Percentiles rank a stretch among this genome's conserved stretches.
Conservation (phyloP, 495 filamentous ascomycete species). For the Talaromyces thailandensis region DNA sequence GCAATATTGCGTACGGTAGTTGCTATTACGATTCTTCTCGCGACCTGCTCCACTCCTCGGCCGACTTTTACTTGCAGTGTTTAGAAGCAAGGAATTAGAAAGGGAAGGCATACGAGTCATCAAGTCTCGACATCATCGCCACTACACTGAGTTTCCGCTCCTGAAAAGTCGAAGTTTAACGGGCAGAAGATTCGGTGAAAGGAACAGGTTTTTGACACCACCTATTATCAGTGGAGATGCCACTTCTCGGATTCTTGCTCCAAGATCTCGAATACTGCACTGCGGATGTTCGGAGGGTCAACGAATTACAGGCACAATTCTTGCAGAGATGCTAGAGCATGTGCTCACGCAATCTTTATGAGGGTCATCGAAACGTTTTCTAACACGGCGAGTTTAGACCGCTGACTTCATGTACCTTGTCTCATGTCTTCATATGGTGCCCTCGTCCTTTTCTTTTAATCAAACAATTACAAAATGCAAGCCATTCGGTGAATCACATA, state of each 20-base stretch:
- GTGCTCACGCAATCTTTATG: not conserved
- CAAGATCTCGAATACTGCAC: not conserved
- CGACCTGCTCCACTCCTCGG: not conserved
- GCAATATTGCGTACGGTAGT: not conserved
- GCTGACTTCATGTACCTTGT: not conserved
- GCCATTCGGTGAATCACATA: not conserved
- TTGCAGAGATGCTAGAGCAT: not conserved
- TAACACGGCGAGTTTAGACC: not conserved
- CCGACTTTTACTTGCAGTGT: not conserved
- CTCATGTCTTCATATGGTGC: not conserved
- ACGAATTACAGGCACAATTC: not conserved
- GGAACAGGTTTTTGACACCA: not conserved
- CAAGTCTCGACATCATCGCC: not conserved
- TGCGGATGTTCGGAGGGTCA: not conserved
- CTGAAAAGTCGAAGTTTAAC: not conserved
- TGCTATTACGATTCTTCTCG: not conserved
- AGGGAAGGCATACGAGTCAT: not conserved
- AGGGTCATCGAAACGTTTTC: not conserved
- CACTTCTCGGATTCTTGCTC: not conserved
- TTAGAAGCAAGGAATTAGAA: not conserved
- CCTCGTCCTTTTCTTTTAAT: not conserved
- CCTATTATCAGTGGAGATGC: not conserved
- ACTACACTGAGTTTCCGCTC: not conserved
- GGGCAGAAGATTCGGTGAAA: not conserved
- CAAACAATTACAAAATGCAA: not conserved